Conservation (phyloP, 176 grass and related monocot genomes). For the Chloris gayana region DNA sequence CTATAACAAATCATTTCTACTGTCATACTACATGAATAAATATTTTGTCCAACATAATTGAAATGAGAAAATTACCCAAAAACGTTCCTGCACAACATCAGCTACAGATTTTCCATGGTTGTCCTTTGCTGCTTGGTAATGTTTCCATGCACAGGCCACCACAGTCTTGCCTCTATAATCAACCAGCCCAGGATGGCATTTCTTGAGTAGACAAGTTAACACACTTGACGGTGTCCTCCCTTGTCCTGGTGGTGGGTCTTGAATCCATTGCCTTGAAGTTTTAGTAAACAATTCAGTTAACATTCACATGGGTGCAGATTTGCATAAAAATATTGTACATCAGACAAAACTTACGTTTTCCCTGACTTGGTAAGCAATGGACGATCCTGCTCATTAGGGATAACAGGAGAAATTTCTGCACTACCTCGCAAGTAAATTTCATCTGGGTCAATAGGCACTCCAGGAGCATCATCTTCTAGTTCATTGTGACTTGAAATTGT, state of each 20-base stretch:
- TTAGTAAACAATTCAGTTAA: neutral
- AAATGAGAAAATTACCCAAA: neutral
- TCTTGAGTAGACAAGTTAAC: neutral
- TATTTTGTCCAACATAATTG: no score
- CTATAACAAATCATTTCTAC: no score
- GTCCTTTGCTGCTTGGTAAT: neutral
- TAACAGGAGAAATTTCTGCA: neutral
- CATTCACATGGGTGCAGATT: no score
- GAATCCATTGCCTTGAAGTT: neutral
- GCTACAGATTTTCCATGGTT: neutral
- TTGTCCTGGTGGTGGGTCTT: neutral
- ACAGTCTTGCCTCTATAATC: neutral
- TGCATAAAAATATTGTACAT: no score
- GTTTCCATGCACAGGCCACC: neutral
- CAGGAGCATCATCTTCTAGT: neutral
- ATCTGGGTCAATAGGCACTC: neutral
- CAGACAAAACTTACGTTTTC: neutral
- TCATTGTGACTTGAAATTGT: neutral
- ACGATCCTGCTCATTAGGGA: constrained; percentile 1
- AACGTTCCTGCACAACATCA: neutral
- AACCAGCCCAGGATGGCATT: neutral
- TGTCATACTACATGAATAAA: no score
- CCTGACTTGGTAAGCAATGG: neutral
- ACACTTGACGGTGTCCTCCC: constrained; percentile 1
- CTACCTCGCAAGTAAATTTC: neutral